These are phyloP conservation scores for Acrocalymma vagum DNA, from an alignment of 2,329 filamentous ascomycete species.

Conservation along the genomic window DNA sequence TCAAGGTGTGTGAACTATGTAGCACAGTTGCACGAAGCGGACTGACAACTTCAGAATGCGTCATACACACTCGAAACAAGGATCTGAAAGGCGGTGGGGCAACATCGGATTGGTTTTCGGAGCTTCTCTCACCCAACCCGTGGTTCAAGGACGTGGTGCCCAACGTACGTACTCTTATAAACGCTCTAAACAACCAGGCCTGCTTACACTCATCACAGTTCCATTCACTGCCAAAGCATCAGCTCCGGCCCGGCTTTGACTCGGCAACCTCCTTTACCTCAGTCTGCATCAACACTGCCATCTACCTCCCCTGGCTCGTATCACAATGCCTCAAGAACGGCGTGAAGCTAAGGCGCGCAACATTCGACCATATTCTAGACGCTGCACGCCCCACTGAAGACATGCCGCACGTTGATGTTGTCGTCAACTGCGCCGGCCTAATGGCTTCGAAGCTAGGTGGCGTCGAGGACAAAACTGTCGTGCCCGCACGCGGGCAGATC, in stretches of 20 bases:
- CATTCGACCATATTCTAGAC: constrained; percentile 1
- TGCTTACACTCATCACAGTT: constrained; percentile 1
- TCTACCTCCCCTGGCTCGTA: constrained; percentile 2
- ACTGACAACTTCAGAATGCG: constrained; percentile 1
- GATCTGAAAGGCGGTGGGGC: constrained; percentile 1
- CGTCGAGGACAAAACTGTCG: constrained; percentile 1
- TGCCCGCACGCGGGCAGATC: constrained; percentile 1
- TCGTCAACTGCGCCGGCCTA: constrained; percentile 2
- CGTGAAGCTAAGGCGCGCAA: constrained; percentile 1
- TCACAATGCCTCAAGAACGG: constrained; percentile 1
- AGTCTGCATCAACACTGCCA: constrained; percentile 2
- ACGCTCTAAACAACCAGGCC: neutral
- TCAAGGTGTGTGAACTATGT: constrained; percentile 1
- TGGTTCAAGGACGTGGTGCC: constrained; percentile 3
- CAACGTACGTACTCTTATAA: constrained; percentile 1
- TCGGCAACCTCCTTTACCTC: constrained; percentile 1
- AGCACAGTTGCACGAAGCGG: constrained; percentile 1
- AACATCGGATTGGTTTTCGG: neutral
- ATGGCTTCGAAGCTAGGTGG: neutral
- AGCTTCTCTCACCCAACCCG: constrained; percentile 1
- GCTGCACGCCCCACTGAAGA: neutral
- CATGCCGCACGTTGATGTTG: constrained; percentile 1
- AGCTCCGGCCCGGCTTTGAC: neutral
- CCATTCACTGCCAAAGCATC: neutral
- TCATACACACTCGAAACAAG: constrained; percentile 4